Conservation (phyloP, 257 asterid genomes). For the Solanum medicagineum region DNA sequence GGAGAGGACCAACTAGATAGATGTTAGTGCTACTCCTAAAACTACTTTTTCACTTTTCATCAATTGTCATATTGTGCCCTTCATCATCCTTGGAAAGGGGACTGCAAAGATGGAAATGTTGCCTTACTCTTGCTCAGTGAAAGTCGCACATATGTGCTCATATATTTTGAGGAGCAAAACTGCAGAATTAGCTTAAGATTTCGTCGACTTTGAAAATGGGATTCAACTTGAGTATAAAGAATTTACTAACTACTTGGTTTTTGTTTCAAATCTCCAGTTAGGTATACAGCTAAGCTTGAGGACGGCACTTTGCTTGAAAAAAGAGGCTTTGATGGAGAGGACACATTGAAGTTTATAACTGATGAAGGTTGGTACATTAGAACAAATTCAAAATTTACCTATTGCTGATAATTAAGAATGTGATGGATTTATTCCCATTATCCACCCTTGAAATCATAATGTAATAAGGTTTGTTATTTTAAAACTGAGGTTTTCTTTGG, state of each 20-base stretch:
- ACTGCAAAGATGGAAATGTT: neutral
- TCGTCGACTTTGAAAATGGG: neutral
- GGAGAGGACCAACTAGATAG: neutral
- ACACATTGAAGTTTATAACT: constrained; percentile 41
- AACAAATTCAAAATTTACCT: neutral
- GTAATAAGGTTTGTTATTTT: neutral
- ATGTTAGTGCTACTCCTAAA: neutral
- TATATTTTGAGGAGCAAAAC: neutral
- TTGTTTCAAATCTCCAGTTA: constrained; percentile 25
- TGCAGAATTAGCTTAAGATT: neutral
- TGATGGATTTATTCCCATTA: neutral
- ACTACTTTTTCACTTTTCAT: neutral
- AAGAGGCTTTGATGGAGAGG: constrained; percentile 41
- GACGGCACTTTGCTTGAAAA: constrained; percentile 54
- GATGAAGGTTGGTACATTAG: constrained; percentile 44
- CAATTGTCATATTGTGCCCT: neutral
- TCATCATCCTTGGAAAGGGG: neutral
- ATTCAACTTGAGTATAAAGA: neutral
- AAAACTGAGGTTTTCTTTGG: neutral
- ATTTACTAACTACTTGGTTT: neutral
- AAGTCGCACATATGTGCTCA: neutral
- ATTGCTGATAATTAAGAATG: neutral
- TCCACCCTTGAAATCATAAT: neutral
- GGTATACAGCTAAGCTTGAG: constrained; percentile 51
- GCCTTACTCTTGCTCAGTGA: neutral